These are phyloP conservation scores for Spinellus fusiger DNA, from an alignment of 192 early-diverging fungal species.

Conservation along the genomic window DNA sequence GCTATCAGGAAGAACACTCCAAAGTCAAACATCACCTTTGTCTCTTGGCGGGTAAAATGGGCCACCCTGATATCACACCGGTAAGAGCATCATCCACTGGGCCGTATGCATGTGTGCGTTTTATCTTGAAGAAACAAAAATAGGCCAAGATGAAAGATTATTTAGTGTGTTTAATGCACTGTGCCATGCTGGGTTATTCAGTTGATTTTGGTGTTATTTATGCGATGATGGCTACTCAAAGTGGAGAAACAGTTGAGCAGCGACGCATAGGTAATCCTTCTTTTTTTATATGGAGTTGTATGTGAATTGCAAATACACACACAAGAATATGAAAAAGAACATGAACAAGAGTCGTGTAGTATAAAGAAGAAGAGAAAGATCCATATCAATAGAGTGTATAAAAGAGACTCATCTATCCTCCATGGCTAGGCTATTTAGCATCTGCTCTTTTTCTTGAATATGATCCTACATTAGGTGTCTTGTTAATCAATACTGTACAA, in stretches of 20 bases:
- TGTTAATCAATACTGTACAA: slow-evolving; percentile 52
- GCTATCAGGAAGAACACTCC: slow-evolving; percentile 19
- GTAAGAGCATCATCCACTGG: slow-evolving; percentile 4
- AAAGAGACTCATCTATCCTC: no score
- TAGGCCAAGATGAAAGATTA: slow-evolving; percentile 48
- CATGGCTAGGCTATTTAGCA: slow-evolving; percentile 44
- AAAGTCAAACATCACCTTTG: slow-evolving; percentile 17
- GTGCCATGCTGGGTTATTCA: slow-evolving; percentile 48
- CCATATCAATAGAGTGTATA: no score
- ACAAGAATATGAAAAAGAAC: slow-evolving; percentile 6
- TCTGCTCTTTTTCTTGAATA: slow-evolving; percentile 42
- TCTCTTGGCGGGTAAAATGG: slow-evolving; percentile 12
- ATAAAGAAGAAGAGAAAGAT: no score
- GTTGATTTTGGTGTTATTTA: slow-evolving; percentile 51
- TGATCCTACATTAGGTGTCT: slow-evolving; percentile 44
- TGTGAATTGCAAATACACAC: neutral
- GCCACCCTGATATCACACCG: slow-evolving; percentile 24
- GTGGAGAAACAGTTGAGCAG: slow-evolving; percentile 41
- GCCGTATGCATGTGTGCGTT: neutral
- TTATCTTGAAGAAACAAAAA: neutral
- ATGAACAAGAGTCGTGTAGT: neutral
- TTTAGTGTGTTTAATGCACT: slow-evolving; percentile 43
- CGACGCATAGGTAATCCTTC: slow-evolving; percentile 42
- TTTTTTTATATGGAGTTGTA: no score
- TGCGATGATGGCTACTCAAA: slow-evolving; percentile 48